These are phyloP conservation scores for Aspergillus saccharolyticus DNA, from an alignment of 495 filamentous ascomycete species.

Conservation along the genomic window DNA sequence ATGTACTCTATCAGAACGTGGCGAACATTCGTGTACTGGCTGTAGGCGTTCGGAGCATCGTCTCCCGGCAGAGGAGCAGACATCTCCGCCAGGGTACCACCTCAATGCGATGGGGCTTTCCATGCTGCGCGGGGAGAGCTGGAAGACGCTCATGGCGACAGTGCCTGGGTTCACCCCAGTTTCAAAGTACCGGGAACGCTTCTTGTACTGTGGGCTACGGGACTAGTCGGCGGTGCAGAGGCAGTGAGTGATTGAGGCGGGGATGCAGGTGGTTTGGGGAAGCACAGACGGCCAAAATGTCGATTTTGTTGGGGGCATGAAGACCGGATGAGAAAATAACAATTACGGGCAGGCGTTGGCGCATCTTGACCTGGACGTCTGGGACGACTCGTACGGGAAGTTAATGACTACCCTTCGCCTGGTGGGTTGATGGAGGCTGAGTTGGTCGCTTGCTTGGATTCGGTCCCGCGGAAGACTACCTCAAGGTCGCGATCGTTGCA, in stretches of 20 bases:
- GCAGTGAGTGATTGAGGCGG: conserved; percentile 20
- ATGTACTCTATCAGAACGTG: not conserved
- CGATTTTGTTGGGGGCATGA: conserved; percentile 15
- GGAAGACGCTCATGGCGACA: conserved; percentile 20
- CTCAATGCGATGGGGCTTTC: conserved; percentile 25
- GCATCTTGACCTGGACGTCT: conserved; percentile 23
- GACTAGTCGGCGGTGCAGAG: conserved; percentile 17
- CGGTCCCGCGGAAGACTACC: conserved; percentile 11
- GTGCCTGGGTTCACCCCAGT: conserved; percentile 20
- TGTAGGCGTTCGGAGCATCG: not conserved
- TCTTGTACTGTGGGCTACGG: conserved; percentile 22
- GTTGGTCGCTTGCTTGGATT: conserved; percentile 18
- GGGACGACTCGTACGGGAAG: conserved; percentile 22
- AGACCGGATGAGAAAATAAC: not conserved
- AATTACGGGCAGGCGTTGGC: conserved; percentile 18
- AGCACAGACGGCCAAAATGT: conserved; percentile 11
- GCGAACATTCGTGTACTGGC: not conserved
- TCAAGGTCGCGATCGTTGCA: conserved; percentile 20
- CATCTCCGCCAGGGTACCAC: conserved; percentile 23
- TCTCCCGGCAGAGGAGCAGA: conserved; percentile 3
- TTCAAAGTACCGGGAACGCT: conserved; percentile 16
- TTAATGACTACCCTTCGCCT: conserved; percentile 25
- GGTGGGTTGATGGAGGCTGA: conserved; percentile 20
- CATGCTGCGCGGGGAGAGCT: conserved; percentile 28
- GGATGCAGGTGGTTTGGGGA: conserved; percentile 20